Evolutionary conservation across 345 rosid species (phyloP), one percentile per base, ranked within the genome.

Genomic region (Hirschfeldia incana): DNA sequence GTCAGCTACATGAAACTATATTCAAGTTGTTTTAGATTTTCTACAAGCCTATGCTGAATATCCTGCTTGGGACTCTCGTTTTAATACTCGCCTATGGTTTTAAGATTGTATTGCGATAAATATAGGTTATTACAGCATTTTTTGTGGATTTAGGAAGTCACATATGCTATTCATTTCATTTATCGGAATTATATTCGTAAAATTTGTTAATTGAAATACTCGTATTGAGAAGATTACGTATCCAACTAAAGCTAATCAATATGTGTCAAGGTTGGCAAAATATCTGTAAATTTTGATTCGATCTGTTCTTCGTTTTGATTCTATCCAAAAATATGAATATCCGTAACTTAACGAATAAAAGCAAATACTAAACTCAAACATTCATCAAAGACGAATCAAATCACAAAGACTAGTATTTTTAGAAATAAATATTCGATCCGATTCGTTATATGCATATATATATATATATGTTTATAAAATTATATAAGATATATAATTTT

Each of bases 1-100:
- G 57, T 51, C 80, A 71, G 73, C 80, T 15, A 34, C 42, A 28
- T 46, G 73, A 11, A 80, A 51, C 57, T n/a, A 51, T 51, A 51
- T 51, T 51, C 57, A 66, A 17, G 4, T 73, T 32, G 37, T 32
- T 67, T 36, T 77, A 63, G 59, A 59, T 51, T 57, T 51, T 8
- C 6, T 11, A 61, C 36, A 5, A 12, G 65, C 17, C 36, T 5
- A 27, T 67, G 53, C 44, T 49, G 27, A 55, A 36, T 72, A 27
- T 36, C 36, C 51, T 51, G 32, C 17, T 69, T 55, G 10, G 10
- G 34, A 72, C 5, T 70, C 46, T n/a, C 57, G n/a, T 51, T n/a
- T n/a, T n/a, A 51, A n/a, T 51, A 51, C 57, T 51, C 17, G 57
- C n/a, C 17, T 6, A 13, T n/a, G 5, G 17, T 5, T n/a, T 5